phyloP scores from a whole-genome alignment of 2,329 filamentous ascomycete species.

The Fusarium newnesense region DNA sequence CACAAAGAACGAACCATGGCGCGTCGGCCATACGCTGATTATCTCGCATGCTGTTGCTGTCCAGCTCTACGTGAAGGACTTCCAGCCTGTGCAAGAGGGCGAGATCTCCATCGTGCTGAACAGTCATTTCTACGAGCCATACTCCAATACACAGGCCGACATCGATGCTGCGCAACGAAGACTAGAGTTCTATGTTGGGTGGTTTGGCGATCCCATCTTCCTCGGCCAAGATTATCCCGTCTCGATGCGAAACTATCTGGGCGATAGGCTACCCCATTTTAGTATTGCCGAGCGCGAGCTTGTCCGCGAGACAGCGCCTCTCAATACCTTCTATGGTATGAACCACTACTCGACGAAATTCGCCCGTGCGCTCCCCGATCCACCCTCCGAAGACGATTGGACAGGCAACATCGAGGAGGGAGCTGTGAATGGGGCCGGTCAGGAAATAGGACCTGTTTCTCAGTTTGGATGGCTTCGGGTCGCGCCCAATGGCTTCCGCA shows the following conservation, averaged over 20 bases:
- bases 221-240: neutral
- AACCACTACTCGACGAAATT: slow-evolving; percentile 50
- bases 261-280: neutral
- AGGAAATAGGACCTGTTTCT: slow-evolving; percentile 17
- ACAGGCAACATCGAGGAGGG: slow-evolving; percentile 32
- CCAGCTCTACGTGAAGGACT: neutral
- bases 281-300: neutral
- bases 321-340: slow-evolving; percentile 49
- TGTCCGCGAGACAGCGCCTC: neutral
- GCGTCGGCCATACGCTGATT: neutral
- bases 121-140: slow-evolving; percentile 6
- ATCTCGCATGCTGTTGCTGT: neutral
- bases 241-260: neutral
- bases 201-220: neutral
- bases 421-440: neutral
- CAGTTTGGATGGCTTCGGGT: slow-evolving; percentile 22
- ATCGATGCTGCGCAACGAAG: neutral
- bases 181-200: neutral
- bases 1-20: neutral
- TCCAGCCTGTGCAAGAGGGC: neutral
- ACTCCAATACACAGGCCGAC: neutral
- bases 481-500: slow-evolving; percentile 34
- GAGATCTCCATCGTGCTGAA: slow-evolving; percentile 1
- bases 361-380: slow-evolving; percentile 33
- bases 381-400: slow-evolving; percentile 36